A percentile compares a stretch with the other conserved stretches of the same genome.
Evolutionary conservation across 768 basidiomycete species (phyloP).

Genomic region (Lepiota subincarnata): DNA sequence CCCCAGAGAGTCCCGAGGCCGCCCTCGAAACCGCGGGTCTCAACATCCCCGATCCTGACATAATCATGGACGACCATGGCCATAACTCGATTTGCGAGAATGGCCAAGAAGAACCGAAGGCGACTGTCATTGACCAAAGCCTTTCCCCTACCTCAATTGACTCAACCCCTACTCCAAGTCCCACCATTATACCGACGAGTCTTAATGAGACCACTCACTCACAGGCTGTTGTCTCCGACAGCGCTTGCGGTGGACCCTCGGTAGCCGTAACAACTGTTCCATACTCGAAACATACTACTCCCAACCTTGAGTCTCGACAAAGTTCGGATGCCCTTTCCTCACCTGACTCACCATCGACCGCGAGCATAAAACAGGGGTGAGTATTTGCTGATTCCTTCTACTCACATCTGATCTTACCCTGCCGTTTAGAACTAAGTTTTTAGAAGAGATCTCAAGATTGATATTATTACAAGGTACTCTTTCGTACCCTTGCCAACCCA

Average conservation of each 20-base stretch:
- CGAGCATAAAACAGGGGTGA: no score
- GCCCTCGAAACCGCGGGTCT: not conserved
- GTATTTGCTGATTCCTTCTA: no score
- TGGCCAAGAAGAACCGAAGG: not conserved
- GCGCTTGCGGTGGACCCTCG: not conserved
- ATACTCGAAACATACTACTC: no score
- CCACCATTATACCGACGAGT: not conserved
- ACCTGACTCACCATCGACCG: no score
- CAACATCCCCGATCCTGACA: not conserved
- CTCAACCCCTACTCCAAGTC: slow-evolving; percentile 8
- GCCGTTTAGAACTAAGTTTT: not conserved
- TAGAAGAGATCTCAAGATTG: not conserved
- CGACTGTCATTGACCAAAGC: not conserved
- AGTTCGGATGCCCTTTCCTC: no score
- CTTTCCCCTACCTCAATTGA: slow-evolving; percentile 9
- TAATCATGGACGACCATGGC: not conserved
- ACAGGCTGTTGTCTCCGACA: not conserved
- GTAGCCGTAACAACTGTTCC: no score
- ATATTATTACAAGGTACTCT: not conserved
- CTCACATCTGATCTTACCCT: no score
- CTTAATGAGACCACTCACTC: not conserved
- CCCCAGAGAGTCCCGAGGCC: not conserved
- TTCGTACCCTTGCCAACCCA: not conserved
- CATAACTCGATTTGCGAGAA: not conserved
- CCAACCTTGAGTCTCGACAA: no score